Conservation (phyloP, 2,329 filamentous ascomycete genomes). For the Hypoxylon sp. region DNA sequence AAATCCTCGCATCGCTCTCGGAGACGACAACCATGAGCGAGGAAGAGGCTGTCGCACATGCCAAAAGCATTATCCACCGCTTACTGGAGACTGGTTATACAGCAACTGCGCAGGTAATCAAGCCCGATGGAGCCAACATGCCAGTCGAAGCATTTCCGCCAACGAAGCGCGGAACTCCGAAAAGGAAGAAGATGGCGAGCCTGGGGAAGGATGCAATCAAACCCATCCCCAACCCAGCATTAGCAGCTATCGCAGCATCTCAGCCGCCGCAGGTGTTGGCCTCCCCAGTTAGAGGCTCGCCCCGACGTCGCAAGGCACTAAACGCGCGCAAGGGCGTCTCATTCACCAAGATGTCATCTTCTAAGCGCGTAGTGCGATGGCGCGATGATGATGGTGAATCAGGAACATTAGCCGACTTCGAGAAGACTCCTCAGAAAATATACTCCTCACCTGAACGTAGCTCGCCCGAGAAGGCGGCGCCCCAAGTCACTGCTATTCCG, state of each 20-base stretch:
- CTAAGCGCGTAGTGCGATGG: conserved; percentile 88
- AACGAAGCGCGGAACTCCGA: conserved; percentile 79
- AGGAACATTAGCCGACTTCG: conserved; percentile 88
- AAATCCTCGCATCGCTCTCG: conserved; percentile 85
- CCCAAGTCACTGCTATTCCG: conserved; percentile 64
- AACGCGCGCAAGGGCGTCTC: conserved; percentile 77
- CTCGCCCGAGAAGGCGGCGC: conserved; percentile 64
- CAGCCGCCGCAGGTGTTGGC: conserved; percentile 57
- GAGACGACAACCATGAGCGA: conserved; percentile 87
- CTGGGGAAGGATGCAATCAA: conserved; percentile 56
- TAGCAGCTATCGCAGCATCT: conserved; percentile 53
- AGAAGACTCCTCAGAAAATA: conserved; percentile 84
- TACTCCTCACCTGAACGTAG: conserved; percentile 67
- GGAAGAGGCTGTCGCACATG: conserved; percentile 83
- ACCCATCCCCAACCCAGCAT: conserved; percentile 60
- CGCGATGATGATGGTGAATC: conserved; percentile 87
- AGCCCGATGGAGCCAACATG: conserved; percentile 79
- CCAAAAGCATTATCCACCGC: conserved; percentile 80
- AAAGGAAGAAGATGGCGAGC: conserved; percentile 71
- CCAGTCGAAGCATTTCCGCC: conserved; percentile 78
- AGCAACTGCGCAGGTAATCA: conserved; percentile 85
- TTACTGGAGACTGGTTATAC: conserved; percentile 82
- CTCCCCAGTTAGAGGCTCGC: conserved; percentile 81
- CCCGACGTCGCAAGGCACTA: conserved; percentile 79
- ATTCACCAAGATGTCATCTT: conserved; percentile 80